A percentile compares a stretch with the other conserved stretches of the same genome.
Conservation (phyloP, 345 rosid species). For the Arabidopsis suecica region DNA sequence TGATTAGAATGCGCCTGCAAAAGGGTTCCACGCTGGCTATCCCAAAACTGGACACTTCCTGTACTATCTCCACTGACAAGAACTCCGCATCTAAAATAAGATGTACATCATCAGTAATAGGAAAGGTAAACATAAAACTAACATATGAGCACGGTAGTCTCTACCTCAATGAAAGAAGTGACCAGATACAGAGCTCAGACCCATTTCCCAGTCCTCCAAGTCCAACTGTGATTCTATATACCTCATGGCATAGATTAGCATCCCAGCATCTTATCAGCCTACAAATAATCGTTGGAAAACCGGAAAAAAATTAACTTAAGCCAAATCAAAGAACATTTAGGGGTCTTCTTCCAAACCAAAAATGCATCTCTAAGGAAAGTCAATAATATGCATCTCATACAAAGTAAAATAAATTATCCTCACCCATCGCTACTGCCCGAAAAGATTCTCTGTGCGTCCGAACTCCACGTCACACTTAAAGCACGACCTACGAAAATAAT, state of each 20-base stretch:
- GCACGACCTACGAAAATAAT: conserved; percentile 65
- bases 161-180: conserved; percentile 85
- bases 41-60: conserved; percentile 96
- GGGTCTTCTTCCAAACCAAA: conserved; percentile 11
- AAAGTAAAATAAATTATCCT: conserved; percentile 41
- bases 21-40: conserved; percentile 82
- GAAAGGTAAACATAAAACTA: conserved; percentile 3
- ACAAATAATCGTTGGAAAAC: conserved; percentile 34
- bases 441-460: conserved; percentile 63
- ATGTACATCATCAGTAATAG: conserved; percentile 25
- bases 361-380: neutral
- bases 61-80: conserved; percentile 94
- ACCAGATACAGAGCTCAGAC: conserved; percentile 86
- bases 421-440: conserved; percentile 97
- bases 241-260: conserved; percentile 67
- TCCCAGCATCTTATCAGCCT: conserved; percentile 97
- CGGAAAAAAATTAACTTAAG: neutral
- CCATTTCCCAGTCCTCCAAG: conserved; percentile 81
- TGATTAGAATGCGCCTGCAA: conserved; percentile 80
- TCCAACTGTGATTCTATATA: conserved; percentile 85
- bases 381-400: conserved; percentile 3
- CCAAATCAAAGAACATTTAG: neutral
- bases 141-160: neutral
- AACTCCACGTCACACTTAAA: conserved; percentile 82
- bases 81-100: conserved; percentile 69